A percentile compares a stretch with the other conserved stretches of the same genome.
Evolutionary conservation across 1,284 basidiomycete genomes (phyloP).

Genomic region (Pseudomicrostroma phylloplanum): DNA sequence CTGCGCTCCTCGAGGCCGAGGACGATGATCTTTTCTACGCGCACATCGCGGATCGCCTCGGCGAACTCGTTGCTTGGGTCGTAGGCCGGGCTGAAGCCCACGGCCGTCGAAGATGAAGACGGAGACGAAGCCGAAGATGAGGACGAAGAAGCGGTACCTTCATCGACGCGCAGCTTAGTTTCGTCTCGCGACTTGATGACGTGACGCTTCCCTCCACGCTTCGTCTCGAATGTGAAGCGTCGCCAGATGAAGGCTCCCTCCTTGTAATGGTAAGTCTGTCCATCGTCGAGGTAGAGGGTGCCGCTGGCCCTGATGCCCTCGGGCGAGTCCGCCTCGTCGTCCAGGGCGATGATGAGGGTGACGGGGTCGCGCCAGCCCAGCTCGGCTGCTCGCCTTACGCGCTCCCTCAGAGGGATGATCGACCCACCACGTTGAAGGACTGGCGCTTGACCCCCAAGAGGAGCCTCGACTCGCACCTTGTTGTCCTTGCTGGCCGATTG

Average conservation of each 20-base stretch:
- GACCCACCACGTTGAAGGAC: slow-evolving; percentile 86
- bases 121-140: neutral
- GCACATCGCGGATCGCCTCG: slow-evolving; percentile 28
- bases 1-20: slow-evolving; percentile 36
- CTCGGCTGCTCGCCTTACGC: slow-evolving; percentile 74
- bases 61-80: slow-evolving; percentile 29
- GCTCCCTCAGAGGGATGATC: slow-evolving; percentile 77
- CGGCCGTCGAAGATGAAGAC: neutral
- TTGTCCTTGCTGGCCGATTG: slow-evolving; percentile 55
- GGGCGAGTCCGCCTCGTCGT: slow-evolving; percentile 52
- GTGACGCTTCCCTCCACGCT: neutral
- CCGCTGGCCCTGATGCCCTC: slow-evolving; percentile 59
- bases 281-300: slow-evolving; percentile 92
- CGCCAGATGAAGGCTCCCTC: slow-evolving; percentile 69
- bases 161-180: neutral
- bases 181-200: neutral
- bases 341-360: slow-evolving; percentile 78
- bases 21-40: slow-evolving; percentile 44
- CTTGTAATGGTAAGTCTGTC: slow-evolving; percentile 72
- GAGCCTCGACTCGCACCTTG: slow-evolving; percentile 60
- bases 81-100: neutral
- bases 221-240: slow-evolving; percentile 20
- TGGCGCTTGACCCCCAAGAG: slow-evolving; percentile 62
- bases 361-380: slow-evolving; percentile 89
- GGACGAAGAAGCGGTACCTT: neutral